phyloP scores from a whole-genome alignment of 1,139 yeast genomes.

The Debaryomyces sp. region DNA sequence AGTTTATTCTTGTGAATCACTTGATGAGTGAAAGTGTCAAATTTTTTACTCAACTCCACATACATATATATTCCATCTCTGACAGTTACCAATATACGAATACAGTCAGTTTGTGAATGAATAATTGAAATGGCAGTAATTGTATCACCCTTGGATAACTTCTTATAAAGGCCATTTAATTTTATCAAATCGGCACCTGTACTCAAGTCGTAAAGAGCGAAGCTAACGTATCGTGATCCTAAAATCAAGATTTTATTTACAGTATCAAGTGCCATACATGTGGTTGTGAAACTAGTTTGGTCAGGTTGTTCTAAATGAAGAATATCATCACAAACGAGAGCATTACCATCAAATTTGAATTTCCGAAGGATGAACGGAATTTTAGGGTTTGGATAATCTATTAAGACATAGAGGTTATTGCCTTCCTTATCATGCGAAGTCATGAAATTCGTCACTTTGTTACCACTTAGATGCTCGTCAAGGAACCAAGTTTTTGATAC shows the following conservation, averaged over 20 bases:
- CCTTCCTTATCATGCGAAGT: conserved; percentile 24
- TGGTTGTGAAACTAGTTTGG: conserved; percentile 57
- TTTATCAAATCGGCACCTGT: conserved; percentile 18
- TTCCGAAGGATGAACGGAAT: conserved; percentile 55
- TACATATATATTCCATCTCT: conserved; percentile 66
- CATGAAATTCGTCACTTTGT: conserved; percentile 61
- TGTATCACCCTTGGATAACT: conserved; percentile 72
- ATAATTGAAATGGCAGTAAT: conserved; percentile 58
- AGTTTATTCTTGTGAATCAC: conserved; percentile 63
- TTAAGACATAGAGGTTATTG: conserved; percentile 37
- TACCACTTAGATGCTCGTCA: conserved; percentile 21
- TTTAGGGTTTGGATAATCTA: conserved; percentile 71
- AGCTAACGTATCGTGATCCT: conserved; percentile 73
- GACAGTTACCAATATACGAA: conserved; percentile 49
- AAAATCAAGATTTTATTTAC: conserved; percentile 49
- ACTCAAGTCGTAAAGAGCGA: conserved; percentile 55
- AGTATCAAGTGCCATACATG: conserved; percentile 52
- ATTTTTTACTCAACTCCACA: conserved; percentile 22
- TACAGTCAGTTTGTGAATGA: conserved; percentile 17
- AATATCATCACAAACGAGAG: conserved; percentile 18
- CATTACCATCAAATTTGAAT: conserved; percentile 24
- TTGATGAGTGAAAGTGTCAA: conserved; percentile 20
- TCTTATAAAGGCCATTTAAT: conserved; percentile 44
- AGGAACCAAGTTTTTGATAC: conserved; percentile 22
- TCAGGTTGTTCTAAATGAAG: conserved; percentile 36